phyloP scores from a whole-genome alignment of 352 stramenopile genomes.

The Pythium brachiatum region DNA sequence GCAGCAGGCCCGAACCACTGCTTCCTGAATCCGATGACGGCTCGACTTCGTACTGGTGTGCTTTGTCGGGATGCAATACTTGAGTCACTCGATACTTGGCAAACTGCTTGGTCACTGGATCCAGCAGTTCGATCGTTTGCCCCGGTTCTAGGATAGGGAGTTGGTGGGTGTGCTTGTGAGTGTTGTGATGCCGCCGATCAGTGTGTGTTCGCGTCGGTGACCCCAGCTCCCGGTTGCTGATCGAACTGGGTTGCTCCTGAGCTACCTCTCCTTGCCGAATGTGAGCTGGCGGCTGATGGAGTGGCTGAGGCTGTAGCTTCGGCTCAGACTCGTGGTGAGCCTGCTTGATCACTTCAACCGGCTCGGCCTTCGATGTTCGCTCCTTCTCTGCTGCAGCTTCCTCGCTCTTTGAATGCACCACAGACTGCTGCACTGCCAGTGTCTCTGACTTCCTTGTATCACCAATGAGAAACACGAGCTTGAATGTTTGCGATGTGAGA shows the following conservation, averaged over 20 bases:
- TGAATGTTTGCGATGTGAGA: slow-evolving; percentile 52
- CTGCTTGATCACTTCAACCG: not conserved
- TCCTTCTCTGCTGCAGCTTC: not conserved
- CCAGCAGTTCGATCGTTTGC: slow-evolving; percentile 18
- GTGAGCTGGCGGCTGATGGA: not conserved
- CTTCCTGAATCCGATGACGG: not conserved
- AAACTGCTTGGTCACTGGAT: slow-evolving; percentile 20
- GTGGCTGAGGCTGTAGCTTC: not conserved
- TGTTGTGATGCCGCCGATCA: not conserved
- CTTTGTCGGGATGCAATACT: not conserved
- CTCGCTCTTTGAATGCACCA: not conserved
- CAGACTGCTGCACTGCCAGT: not conserved
- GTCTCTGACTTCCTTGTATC: not conserved
- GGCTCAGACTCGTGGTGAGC: not conserved
- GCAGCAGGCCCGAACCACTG: slow-evolving; percentile 1
- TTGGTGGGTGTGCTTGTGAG: not conserved
- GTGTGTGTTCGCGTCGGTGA: not conserved
- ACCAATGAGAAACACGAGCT: slow-evolving; percentile 40
- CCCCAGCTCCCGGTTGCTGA: not conserved
- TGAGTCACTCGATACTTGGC: slow-evolving; percentile 18
- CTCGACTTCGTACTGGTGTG: slow-evolving; percentile 13
- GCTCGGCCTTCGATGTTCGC: not conserved
- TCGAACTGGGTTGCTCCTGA: not conserved
- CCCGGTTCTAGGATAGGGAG: slow-evolving; percentile 3
- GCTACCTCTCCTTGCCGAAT: not conserved